Percentiles rank a stretch among this genome's conserved stretches.
phyloP scores from a whole-genome alignment of 73 alveolate species.

The Effrenium voratum region DNA sequence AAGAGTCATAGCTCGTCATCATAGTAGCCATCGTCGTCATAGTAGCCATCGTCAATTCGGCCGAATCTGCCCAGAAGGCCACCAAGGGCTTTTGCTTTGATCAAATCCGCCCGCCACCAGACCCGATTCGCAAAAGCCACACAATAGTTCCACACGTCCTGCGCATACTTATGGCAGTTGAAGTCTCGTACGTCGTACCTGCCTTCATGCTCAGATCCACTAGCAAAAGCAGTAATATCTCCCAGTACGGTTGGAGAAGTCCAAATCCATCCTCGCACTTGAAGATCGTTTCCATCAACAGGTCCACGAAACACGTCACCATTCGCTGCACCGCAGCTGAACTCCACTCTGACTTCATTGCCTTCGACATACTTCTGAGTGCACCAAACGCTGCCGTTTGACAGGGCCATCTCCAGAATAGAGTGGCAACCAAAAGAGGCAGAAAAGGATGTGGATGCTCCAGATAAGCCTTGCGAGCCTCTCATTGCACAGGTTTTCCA shows the following conservation, averaged over 20 bases:
- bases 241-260: background rate
- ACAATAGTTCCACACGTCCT: conserved; percentile 21
- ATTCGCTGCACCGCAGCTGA: background rate
- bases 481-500: background rate
- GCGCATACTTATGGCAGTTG: conserved; percentile 27
- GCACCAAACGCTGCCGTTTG: background rate
- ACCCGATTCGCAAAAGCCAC: background rate
- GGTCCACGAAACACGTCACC: conserved; percentile 1
- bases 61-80: background rate
- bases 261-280: conserved; percentile 11
- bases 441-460: background rate
- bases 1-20: too few relatives aligned
- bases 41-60: background rate
- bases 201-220: background rate
- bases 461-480: background rate
- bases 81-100: background rate
- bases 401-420: background rate
- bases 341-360: background rate
- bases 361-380: background rate
- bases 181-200: background rate
- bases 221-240: background rate
- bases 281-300: background rate
- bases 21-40: background rate
- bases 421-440: background rate
- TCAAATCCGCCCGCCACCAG: conserved; percentile 33